Evolutionary conservation across 2,329 filamentous ascomycete genomes (phyloP), one percentile per base, ranked within the genome.

Genomic region (Nannizziopsis arthrosporioides): DNA sequence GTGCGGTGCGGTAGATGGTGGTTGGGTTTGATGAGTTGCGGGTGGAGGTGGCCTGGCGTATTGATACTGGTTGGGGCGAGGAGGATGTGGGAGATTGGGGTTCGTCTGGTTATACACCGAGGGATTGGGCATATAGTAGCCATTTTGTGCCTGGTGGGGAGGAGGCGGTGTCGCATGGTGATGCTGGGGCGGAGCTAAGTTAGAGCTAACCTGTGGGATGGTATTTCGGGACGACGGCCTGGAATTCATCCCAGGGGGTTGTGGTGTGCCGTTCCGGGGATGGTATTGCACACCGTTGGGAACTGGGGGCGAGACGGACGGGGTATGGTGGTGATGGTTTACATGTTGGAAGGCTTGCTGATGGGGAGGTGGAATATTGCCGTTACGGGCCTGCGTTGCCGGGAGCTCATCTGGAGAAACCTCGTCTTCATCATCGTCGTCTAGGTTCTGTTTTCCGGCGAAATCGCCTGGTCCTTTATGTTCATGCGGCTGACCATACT

Each of bases 381-480:
- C 37, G 49, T 63, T 61, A 32, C 63, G 62, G n/a, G 66, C 67
- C 39, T 66, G 65, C 22, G 75, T 70, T 44, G 74, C 72, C 12
- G 11, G 14, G 47, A 73, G 66, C 22, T 85, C 85, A 53, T 78
- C 79, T 52, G 81, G 79, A 6, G 84, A 85, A 50, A 75, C 82
- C 27, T 84, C 82, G 50, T 82, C 81, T 47, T 87, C 84, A 12
- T 93, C 88, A 43, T 95, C 89, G 45, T 92, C 86, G 22, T 27
- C 84, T 53, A 84, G 83, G 49, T 71, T 77, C 50, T 74, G 73
- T 66, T 83, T 83, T 55, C 87, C 87, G 61, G 83, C 85, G 68
- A 94, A 98, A 67, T 98, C 92, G 47, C 78, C 76, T 0, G 92
- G 92, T 1, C 90, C 90, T 70, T 96, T 98, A 70, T 96, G 90